Evolutionary conservation across 192 early-diverging fungal species (phyloP), one percentile per base, ranked within the genome.

Genomic region (Kappamyces sp.): DNA sequence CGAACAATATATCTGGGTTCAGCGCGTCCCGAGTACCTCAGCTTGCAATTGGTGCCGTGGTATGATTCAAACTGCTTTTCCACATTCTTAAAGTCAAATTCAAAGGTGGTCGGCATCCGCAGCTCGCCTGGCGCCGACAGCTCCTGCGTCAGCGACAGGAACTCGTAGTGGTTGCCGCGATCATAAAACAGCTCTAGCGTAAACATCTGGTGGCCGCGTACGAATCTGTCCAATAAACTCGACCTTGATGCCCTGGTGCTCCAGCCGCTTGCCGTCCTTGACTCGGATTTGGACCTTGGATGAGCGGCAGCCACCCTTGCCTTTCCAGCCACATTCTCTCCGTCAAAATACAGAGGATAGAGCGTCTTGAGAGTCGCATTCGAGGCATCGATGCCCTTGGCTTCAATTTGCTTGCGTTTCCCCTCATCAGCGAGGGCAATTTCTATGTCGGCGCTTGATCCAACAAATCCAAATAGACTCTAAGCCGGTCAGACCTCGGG

Each of bases 1-100:
- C 94, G 84, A 9, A 99, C 86, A 85, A 95, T 95, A 77, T 99
- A 98, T 59, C 86, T 84, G 64, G 50, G 33, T 33, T 46, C 9
- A 7, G 13, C 15, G 33, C 35, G 36, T 15, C 37, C 60, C 37
- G n/a, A 50, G 55, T 67, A 85, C 75, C 90, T 79, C 65, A 99
- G 79, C 72, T 97, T 95, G 44, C 95, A 94, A 61, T 99, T 98
- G 67, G 97, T 96, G 36, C 97, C 97, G 69, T 88, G 88, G 66
- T 98, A 99, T 67, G 90, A 88, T 68, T 99, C 97, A 59, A 87
- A 99, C 71, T 93, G 95, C 74, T 99, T 99, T 69, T 98, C 95
- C n/a, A 99, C 91, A 64, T 93, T 94, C 66, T 97, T 97, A 67
- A 99, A 99, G 70, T 96, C 91, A 76, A 99, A 99, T 38, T 89